Evolutionary conservation across 495 filamentous ascomycete species (phyloP).

Genomic region (Talaromyces stipitatus): DNA sequence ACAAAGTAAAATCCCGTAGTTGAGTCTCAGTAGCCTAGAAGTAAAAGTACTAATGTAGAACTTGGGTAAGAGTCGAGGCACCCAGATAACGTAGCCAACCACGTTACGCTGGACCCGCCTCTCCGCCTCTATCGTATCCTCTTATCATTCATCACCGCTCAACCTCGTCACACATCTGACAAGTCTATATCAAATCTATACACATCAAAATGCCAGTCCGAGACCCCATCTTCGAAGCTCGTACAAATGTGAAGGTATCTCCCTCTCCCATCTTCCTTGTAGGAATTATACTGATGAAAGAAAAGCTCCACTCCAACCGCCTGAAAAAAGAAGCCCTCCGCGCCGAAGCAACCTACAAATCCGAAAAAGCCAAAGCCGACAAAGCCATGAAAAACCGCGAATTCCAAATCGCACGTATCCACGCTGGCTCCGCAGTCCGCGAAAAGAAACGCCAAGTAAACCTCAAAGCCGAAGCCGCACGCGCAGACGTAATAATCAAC

Average conservation of each 20-base stretch:
- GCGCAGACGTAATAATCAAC: conserved; percentile 43
- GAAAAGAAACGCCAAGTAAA: conserved; percentile 40
- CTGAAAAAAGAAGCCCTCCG: conserved; percentile 40
- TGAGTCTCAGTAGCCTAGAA: background rate
- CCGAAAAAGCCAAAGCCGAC: conserved; percentile 42
- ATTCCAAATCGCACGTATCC: conserved; percentile 44
- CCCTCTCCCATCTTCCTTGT: background rate
- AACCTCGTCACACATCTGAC: background rate
- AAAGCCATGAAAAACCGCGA: conserved; percentile 42
- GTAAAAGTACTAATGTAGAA: background rate
- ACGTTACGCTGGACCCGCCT: too few species aligned
- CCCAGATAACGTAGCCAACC: background rate
- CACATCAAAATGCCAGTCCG: conserved; percentile 34
- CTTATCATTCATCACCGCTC: background rate
- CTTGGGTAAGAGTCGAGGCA: background rate
- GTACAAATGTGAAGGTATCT: conserved; percentile 42
- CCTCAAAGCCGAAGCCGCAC: conserved; percentile 37
- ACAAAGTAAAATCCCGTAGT: too few species aligned
- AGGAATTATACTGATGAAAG: background rate
- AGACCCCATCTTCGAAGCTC: conserved; percentile 44
- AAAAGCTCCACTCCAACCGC: conserved; percentile 38
- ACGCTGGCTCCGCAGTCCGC: conserved; percentile 39
- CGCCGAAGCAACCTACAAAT: conserved; percentile 39
- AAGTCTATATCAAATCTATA: background rate
- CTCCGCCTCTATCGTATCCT: background rate